Evolutionary conservation across 2,329 filamentous ascomycete species (phyloP), one percentile per base, ranked within the genome.

Genomic region (Trichoderma asperellum): DNA sequence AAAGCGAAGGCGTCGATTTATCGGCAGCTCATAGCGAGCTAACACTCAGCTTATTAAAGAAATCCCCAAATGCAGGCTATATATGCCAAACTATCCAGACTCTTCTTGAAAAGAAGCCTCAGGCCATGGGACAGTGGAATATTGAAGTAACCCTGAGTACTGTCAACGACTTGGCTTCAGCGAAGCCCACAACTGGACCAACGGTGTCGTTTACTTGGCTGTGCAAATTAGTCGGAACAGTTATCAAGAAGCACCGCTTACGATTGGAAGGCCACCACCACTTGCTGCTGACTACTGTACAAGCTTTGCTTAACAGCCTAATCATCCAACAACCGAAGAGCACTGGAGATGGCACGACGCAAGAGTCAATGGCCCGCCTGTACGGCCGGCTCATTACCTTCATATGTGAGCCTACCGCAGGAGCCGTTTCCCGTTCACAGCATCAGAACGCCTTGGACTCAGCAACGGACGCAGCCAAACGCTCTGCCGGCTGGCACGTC

Each of bases 201-300:
- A 75, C 79, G 7, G 77, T 80, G 6, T 77, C 81, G 0, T 88
- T 83, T 74, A 75, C 80, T 1, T 79, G 79, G 74, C 78, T 87
- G 18, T 89, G 84, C 78, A 83, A 82, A 65, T 80, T 91, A 10
- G 79, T 88, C 24, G 86, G 88, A 67, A 79, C 82, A 27, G 79
- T 90, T 47, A 85, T 91, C 75, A 85, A 84, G 74, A 86, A 87
- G 59, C 87, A 90, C 76, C 82, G 88, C 5, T 81, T 88, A 55
- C 87, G 88, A 11, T 80, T 91, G 1, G 85, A 89, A 73, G 88
- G 87, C 2, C 88, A 88, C 71, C 87, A 88, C 73, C 88, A 89
- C 74, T 79, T 90, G 56, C 80, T 90, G 5, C 78, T 89, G 58
- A 78, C 83, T 43, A 78, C 83, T 2, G 79, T 91, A 69, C 85